These are phyloP conservation scores for California macrophylla DNA, from an alignment of 441 rosid species.

Conservation along the genomic window DNA sequence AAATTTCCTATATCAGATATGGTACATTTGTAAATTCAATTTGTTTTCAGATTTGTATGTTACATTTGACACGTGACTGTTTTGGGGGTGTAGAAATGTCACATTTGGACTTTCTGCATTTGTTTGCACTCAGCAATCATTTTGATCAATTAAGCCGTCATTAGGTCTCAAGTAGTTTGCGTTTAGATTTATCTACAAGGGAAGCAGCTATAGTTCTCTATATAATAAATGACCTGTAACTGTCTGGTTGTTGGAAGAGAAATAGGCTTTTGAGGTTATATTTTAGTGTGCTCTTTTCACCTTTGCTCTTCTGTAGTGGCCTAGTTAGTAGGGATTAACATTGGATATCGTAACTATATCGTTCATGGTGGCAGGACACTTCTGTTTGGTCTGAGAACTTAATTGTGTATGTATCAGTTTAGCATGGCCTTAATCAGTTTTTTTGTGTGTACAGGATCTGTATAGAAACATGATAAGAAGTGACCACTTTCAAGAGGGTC, in stretches of 20 bases:
- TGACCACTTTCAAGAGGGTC: constrained; percentile 35
- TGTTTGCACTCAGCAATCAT: neutral
- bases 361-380: no score
- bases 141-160: neutral
- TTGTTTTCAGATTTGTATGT: neutral
- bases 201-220: neutral
- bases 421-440: constrained; percentile 2
- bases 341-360: no score
- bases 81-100: neutral
- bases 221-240: neutral
- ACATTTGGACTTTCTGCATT: neutral
- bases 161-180: neutral
- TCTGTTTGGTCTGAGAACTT: no score
- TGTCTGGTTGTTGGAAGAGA: neutral
- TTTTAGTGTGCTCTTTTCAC: neutral
- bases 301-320: no score
- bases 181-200: neutral
- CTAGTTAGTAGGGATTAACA: no score
- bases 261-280: neutral
- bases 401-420: no score
- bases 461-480: constrained; percentile 59
- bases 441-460: constrained; percentile 46
- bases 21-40: no score
- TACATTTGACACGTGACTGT: neutral
- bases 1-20: no score